These are phyloP conservation scores for Boletellus ananas DNA, from an alignment of 768 basidiomycete species.

Conservation along the genomic window DNA sequence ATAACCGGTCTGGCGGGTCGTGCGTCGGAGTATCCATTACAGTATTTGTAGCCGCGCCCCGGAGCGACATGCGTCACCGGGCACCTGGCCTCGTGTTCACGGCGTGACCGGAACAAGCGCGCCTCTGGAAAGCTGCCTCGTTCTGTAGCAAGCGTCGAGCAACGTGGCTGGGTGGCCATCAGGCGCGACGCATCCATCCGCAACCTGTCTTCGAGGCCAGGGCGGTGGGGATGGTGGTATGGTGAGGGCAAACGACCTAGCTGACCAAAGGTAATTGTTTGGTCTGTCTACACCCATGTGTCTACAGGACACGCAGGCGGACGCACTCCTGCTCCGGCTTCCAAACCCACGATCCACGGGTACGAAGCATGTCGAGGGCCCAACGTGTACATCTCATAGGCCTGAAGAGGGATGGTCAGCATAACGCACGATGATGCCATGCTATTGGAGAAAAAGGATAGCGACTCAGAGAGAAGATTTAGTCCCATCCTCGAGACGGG, in stretches of 20 bases:
- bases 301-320: neutral
- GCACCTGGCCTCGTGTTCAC: conserved; percentile 28
- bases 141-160: conserved; percentile 7
- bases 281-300: neutral
- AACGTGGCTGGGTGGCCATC: conserved; percentile 12
- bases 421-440: neutral
- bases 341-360: neutral
- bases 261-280: neutral
- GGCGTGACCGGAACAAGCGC: conserved; percentile 12
- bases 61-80: conserved; percentile 25
- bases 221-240: neutral
- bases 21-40: conserved; percentile 4
- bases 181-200: neutral
- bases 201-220: neutral
- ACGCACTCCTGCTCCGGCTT: neutral
- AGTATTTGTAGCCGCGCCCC: conserved; percentile 25
- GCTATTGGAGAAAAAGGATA: neutral
- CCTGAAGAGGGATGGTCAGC: conserved; percentile 13
- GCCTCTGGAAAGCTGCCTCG: conserved; percentile 3
- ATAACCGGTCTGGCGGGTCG: conserved; percentile 15
- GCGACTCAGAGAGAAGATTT: conserved; percentile 35
- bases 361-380: neutral
- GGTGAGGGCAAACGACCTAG: too few relatives aligned
- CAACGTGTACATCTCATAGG: neutral
- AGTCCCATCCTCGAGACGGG: conserved; percentile 12